A percentile compares a stretch with the other conserved stretches of the same genome.
phyloP scores from a whole-genome alignment of 225 moss, liverwort and hornwort genomes.

The Physcomitrium patens region DNA sequence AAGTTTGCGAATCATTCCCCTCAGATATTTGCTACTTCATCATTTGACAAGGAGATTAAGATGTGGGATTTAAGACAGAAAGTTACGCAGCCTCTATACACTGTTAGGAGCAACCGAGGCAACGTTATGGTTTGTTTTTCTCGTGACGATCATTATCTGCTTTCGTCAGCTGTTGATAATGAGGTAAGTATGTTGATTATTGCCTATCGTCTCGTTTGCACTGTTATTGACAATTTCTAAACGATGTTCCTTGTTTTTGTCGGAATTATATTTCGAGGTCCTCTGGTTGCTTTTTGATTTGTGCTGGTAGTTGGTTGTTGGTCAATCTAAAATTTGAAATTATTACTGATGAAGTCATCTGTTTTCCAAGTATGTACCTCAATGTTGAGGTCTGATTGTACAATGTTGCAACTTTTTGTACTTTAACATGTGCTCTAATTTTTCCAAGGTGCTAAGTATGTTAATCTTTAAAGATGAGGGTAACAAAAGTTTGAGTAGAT shows the following conservation, averaged over 20 bases:
- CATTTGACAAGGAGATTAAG: constrained; percentile 84
- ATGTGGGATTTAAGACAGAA: constrained; percentile 87
- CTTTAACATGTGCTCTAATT: neutral
- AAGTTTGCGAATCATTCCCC: constrained; percentile 86
- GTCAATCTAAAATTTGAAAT: neutral
- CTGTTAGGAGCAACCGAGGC: constrained; percentile 67
- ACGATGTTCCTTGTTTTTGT: neutral
- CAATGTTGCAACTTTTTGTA: neutral
- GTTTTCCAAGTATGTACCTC: constrained; percentile 2
- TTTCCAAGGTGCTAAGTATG: neutral
- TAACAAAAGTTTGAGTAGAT: constrained; percentile 1
- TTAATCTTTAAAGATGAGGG: neutral
- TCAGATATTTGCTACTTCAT: constrained; percentile 79
- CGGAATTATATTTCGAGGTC: too few species aligned
- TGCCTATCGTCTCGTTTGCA: constrained; percentile 11
- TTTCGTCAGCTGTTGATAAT: constrained; percentile 86
- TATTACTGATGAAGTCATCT: constrained; percentile 12
- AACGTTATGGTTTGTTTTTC: constrained; percentile 93
- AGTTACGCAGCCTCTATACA: constrained; percentile 69
- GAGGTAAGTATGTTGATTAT: constrained; percentile 47
- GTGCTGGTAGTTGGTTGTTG: neutral
- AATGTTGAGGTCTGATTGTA: constrained; percentile 22
- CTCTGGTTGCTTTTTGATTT: neutral
- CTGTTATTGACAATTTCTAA: constrained; percentile 4
- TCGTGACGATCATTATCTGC: constrained; percentile 78